Percentiles rank a stretch among this genome's conserved stretches.
phyloP scores from a whole-genome alignment of 2,329 filamentous ascomycete species.

The Botrytis medusae region DNA sequence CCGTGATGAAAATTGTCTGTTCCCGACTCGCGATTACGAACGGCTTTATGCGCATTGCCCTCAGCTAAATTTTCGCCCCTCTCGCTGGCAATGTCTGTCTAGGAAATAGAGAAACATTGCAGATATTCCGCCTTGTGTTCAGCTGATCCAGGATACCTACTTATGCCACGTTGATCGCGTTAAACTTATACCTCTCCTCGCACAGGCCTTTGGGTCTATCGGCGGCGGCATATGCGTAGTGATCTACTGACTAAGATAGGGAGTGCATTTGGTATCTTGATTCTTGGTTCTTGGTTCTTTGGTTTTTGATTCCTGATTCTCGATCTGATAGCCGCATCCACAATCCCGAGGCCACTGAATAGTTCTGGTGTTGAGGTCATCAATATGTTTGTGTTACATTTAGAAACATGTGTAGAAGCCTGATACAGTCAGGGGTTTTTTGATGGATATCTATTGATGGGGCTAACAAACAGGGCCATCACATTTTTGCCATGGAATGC shows the following conservation, averaged over 20 bases:
- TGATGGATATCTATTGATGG: background rate
- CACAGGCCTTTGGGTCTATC: background rate
- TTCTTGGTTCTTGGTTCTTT: background rate
- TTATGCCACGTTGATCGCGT: conserved; percentile 17
- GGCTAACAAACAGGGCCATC: background rate
- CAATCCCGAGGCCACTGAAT: conserved; percentile 1
- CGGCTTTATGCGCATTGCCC: conserved; percentile 20
- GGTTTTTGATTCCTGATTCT: background rate
- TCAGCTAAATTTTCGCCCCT: background rate
- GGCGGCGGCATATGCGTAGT: background rate
- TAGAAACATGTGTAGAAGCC: conserved; percentile 7
- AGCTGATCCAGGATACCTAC: conserved; percentile 17
- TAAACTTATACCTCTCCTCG: conserved; percentile 10
- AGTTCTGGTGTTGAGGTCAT: background rate
- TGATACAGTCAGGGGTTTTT: conserved; percentile 11
- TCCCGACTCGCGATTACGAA: conserved; percentile 16
- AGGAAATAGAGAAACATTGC: conserved; percentile 15
- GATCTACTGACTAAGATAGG: background rate
- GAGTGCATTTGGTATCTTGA: conserved; percentile 2
- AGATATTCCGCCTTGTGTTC: conserved; percentile 3
- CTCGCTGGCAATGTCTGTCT: conserved; percentile 2
- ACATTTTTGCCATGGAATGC: background rate
- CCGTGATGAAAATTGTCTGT: conserved; percentile 18
- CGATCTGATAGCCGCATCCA: conserved; percentile 11
- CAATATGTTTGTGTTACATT: conserved; percentile 3